These are phyloP conservation scores for Penicillium sp. DNA, from an alignment of 2,329 filamentous ascomycete species.

Conservation along the genomic window DNA sequence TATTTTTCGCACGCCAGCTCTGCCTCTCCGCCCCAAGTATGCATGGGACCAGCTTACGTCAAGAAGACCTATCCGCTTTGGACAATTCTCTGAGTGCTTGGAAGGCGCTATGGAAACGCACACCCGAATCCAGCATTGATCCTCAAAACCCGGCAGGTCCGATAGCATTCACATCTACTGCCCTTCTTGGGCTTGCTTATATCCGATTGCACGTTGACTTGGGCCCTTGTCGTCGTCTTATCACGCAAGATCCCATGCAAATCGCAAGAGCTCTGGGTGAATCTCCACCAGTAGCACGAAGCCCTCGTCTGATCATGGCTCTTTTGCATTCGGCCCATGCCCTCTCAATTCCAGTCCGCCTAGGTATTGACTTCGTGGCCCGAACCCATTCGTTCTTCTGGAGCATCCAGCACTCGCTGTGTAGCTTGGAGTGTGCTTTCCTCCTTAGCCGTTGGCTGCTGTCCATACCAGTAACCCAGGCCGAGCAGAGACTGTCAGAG, in stretches of 20 bases:
- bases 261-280: conserved; percentile 41
- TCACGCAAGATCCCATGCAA: conserved; percentile 40
- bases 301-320: conserved; percentile 42
- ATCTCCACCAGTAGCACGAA: conserved; percentile 37
- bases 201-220: conserved; percentile 42
- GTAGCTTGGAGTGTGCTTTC: conserved; percentile 48
- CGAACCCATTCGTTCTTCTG: conserved; percentile 48
- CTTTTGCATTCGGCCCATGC: conserved; percentile 48
- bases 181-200: conserved; percentile 41
- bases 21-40: conserved; percentile 39
- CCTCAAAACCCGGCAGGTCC: conserved; percentile 47
- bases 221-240: conserved; percentile 41
- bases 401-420: conserved; percentile 49
- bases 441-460: conserved; percentile 41
- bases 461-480: conserved; percentile 37
- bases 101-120: conserved; percentile 47
- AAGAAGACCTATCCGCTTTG: conserved; percentile 39
- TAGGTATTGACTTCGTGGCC: conserved; percentile 48
- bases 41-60: conserved; percentile 36
- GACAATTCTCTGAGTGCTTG: conserved; percentile 44
- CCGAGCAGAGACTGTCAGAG: conserved; percentile 38
- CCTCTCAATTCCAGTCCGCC: conserved; percentile 46
- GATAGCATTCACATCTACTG: conserved; percentile 47
- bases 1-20: conserved; percentile 45
- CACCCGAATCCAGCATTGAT: conserved; percentile 47